Conservation (phyloP, 768 basidiomycete species). For the Fibroporia radiculosa region DNA sequence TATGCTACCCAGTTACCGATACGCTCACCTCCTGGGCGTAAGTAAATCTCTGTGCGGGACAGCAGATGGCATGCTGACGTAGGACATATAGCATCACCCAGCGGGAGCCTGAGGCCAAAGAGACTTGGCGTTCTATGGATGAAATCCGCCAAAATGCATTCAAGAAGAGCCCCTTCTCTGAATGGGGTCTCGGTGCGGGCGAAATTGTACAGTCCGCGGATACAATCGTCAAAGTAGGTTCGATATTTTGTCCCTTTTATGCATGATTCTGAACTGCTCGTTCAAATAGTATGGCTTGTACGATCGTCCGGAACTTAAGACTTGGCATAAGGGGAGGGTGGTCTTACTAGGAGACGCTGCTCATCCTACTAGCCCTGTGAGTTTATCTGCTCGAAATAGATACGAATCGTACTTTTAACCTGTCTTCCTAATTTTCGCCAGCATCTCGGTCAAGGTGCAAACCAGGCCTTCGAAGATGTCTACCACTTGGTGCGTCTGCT, state of each 20-base stretch:
- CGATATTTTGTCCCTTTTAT: not conserved
- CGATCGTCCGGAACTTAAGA: constrained; percentile 32
- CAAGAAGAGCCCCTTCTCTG: constrained; percentile 13
- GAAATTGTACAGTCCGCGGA: constrained; percentile 19
- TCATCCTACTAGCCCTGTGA: constrained; percentile 38
- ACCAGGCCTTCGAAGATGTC: constrained; percentile 37
- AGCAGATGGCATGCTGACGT: not conserved
- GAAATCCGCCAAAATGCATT: constrained; percentile 19
- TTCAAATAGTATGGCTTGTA: constrained; percentile 32
- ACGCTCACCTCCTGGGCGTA: constrained; percentile 31
- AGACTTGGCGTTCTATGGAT: constrained; percentile 34
- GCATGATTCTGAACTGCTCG: not conserved
- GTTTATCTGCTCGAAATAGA: constrained; percentile 10
- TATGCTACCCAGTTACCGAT: constrained; percentile 28
- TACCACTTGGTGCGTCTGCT: constrained; percentile 29
- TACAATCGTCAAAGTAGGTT: constrained; percentile 22
- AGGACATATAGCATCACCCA: constrained; percentile 22
- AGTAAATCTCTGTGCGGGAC: constrained; percentile 7
- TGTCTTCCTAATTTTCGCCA: constrained; percentile 10
- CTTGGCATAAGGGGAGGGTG: constrained; percentile 35
- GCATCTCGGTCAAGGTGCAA: constrained; percentile 41
- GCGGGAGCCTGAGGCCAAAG: constrained; percentile 31
- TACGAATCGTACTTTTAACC: not conserved
- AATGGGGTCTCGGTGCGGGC: constrained; percentile 21
- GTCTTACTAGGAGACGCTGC: constrained; percentile 39